phyloP scores from a whole-genome alignment of 2,329 filamentous ascomycete genomes.

The Dryadomyces quercivorus region DNA sequence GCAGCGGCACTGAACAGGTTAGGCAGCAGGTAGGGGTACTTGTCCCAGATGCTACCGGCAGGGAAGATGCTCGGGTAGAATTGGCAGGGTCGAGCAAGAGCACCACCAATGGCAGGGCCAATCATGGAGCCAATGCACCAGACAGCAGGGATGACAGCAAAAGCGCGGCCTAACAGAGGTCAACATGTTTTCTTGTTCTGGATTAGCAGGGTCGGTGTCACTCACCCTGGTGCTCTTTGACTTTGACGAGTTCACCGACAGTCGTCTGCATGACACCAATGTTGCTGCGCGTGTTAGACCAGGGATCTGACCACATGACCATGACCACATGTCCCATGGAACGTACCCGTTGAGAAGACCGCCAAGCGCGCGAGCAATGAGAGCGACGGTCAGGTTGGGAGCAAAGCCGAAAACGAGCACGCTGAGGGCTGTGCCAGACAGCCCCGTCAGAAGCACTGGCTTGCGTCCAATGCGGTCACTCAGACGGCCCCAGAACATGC shows the following conservation, averaged over 20 bases:
- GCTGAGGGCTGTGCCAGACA: constrained; percentile 82
- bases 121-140: constrained; percentile 96
- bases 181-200: not conserved
- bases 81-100: constrained; percentile 73
- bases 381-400: constrained; percentile 65
- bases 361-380: constrained; percentile 78
- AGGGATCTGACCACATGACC: too few species aligned
- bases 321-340: not conserved
- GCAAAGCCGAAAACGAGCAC: constrained; percentile 90
- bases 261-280: constrained; percentile 94
- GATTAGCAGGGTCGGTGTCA: constrained; percentile 8
- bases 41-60: constrained; percentile 66
- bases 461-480: constrained; percentile 90
- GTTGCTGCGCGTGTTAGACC: constrained; percentile 43
- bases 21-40: constrained; percentile 79
- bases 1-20: constrained; percentile 83
- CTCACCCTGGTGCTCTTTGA: constrained; percentile 84
- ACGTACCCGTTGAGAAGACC: constrained; percentile 83
- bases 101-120: constrained; percentile 82
- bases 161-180: constrained; percentile 59
- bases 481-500: constrained; percentile 83
- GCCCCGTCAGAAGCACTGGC: constrained; percentile 78
- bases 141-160: constrained; percentile 94
- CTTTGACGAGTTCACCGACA: constrained; percentile 83
- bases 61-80: constrained; percentile 67